A percentile compares a stretch with the other conserved stretches of the same genome.
Evolutionary conservation across 345 rosid genomes (phyloP).

Genomic region (Citropsis articulata): DNA sequence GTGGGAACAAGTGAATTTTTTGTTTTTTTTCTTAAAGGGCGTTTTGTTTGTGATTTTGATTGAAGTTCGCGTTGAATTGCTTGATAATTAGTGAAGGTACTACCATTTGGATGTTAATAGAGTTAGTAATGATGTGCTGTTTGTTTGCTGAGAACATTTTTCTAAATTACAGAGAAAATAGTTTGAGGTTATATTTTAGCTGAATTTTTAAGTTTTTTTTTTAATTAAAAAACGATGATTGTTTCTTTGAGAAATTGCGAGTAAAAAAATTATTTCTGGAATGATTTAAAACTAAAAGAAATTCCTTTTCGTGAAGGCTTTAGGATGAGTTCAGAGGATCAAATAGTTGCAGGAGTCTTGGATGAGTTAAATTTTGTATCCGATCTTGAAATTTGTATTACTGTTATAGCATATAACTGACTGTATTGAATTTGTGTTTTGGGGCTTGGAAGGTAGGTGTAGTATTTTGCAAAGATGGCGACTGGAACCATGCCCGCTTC

Average conservation of each 20-base stretch:
- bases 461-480: constrained; percentile 50
- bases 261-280: background rate
- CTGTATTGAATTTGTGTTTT: background rate
- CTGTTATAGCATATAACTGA: background rate
- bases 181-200: background rate
- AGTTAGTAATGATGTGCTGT: background rate
- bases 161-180: background rate
- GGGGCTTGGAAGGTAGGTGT: constrained; percentile 20
- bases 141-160: background rate
- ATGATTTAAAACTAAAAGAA: background rate
- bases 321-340: background rate
- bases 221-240: background rate
- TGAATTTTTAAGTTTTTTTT: background rate
- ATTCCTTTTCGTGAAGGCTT: background rate
- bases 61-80: background rate
- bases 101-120: background rate
- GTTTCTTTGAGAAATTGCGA: background rate
- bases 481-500: constrained; percentile 72
- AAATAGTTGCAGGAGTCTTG: background rate
- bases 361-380: background rate
- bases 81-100: background rate
- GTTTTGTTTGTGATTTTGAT: background rate
- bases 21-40: background rate
- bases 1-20: no score
- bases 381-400: background rate